Percentiles rank a stretch among this genome's conserved stretches.
phyloP scores from a whole-genome alignment of 192 early-diverging fungal species.

The Mortierella hygrophila region DNA sequence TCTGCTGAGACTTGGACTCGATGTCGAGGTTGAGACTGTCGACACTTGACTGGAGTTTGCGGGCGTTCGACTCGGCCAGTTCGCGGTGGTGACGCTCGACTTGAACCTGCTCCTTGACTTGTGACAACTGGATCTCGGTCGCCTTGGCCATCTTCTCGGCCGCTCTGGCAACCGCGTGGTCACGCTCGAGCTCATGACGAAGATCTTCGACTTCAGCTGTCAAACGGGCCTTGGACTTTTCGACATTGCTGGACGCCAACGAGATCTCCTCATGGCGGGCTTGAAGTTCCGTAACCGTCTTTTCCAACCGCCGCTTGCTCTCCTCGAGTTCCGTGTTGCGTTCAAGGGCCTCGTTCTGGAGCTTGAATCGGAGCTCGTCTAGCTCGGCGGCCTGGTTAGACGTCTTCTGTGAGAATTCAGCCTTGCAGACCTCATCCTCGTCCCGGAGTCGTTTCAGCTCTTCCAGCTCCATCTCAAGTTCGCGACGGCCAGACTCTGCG shows the following conservation, averaged over 20 bases:
- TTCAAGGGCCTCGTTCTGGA: conserved; percentile 58
- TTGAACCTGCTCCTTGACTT: conserved; percentile 67
- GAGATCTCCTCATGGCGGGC: conserved; percentile 63
- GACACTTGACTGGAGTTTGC: conserved; percentile 69
- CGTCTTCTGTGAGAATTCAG: conserved; percentile 43
- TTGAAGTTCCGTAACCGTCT: conserved; percentile 45
- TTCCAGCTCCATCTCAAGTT: conserved; percentile 50
- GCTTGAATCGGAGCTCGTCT: conserved; percentile 72
- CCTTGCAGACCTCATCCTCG: conserved; percentile 51
- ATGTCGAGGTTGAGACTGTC: conserved; percentile 71
- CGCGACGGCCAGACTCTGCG: conserved; percentile 35
- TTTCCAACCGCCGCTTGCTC: conserved; percentile 58
- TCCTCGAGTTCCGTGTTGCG: conserved; percentile 59
- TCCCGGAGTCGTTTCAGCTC: conserved; percentile 34
- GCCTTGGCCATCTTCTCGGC: conserved; percentile 73
- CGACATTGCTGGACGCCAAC: conserved; percentile 67
- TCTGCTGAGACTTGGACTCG: conserved; percentile 67
- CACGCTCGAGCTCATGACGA: conserved; percentile 79
- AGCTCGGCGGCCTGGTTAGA: conserved; percentile 64
- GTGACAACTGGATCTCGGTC: conserved; percentile 67
- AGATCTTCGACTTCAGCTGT: conserved; percentile 83
- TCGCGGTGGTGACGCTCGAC: conserved; percentile 71
- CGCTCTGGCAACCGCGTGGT: conserved; percentile 76
- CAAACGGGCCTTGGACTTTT: conserved; percentile 78
- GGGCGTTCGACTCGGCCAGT: conserved; percentile 67